phyloP scores from a whole-genome alignment of 495 filamentous ascomycete genomes.

The Cairneyella variabilis region DNA sequence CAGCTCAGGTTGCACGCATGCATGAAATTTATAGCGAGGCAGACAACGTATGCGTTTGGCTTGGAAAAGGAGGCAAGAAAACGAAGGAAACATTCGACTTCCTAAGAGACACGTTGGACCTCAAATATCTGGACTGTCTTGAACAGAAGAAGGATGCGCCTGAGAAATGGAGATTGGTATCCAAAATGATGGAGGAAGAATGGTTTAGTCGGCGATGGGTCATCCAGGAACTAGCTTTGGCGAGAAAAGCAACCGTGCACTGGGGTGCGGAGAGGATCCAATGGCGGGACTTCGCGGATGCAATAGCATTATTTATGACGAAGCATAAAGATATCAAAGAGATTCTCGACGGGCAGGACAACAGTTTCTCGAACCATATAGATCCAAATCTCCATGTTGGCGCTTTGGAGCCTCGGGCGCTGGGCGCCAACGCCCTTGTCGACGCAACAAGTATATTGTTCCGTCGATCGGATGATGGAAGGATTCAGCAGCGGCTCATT shows the following conservation, averaged over 20 bases:
- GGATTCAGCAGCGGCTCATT: conserved; percentile 6
- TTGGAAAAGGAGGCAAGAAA: conserved; percentile 18
- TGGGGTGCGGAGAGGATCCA: conserved; percentile 26
- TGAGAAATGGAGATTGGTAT: conserved; percentile 25
- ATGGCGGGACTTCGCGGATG: conserved; percentile 32
- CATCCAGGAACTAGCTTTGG: conserved; percentile 35
- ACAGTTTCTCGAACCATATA: not conserved
- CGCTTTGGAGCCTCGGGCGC: conserved; percentile 10
- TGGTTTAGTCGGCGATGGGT: conserved; percentile 36
- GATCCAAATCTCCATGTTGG: not conserved
- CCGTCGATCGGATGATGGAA: conserved; percentile 12
- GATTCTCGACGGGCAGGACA: not conserved
- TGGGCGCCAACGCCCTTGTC: conserved; percentile 34
- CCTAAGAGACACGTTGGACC: conserved; percentile 14
- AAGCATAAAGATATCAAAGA: conserved; percentile 5
- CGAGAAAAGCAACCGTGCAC: conserved; percentile 25
- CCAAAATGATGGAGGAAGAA: conserved; percentile 27
- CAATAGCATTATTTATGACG: conserved; percentile 13
- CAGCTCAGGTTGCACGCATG: conserved; percentile 23
- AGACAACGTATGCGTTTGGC: conserved; percentile 27
- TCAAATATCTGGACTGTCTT: conserved; percentile 22
- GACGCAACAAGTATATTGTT: conserved; percentile 33
- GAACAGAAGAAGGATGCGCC: conserved; percentile 6
- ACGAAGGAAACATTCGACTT: conserved; percentile 10
- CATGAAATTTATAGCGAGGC: conserved; percentile 24